Percentiles rank a stretch among this genome's conserved stretches.
Conservation (phyloP, 129 eudicot genomes). For the Deinandra increscens region DNA sequence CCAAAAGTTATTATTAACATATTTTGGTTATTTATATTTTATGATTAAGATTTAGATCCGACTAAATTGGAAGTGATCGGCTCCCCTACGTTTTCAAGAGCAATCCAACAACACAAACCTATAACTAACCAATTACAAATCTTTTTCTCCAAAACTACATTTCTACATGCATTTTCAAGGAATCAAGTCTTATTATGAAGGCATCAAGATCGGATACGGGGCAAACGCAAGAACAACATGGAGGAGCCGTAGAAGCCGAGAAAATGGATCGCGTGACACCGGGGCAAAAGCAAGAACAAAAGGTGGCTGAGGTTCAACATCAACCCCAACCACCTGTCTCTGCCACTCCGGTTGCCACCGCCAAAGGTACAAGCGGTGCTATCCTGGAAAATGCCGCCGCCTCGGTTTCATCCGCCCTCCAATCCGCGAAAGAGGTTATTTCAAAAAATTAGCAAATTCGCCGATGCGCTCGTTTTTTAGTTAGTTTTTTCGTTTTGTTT, state of each 20-base stretch:
- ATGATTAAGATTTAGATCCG: constrained; percentile 6
- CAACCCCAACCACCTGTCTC: constrained; percentile 22
- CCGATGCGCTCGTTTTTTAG: background rate
- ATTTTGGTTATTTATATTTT: background rate
- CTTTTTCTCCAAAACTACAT: constrained; percentile 9
- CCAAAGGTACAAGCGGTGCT: constrained; percentile 41
- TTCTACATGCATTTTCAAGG: background rate
- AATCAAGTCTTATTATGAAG: constrained; percentile 23
- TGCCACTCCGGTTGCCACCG: constrained; percentile 18
- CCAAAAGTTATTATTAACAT: background rate
- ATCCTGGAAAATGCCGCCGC: constrained; percentile 65
- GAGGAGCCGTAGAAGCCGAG: constrained; percentile 4
- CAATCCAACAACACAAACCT: constrained; percentile 25
- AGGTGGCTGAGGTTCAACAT: constrained; percentile 28
- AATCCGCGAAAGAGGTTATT: constrained; percentile 57
- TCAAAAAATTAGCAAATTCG: constrained; percentile 31
- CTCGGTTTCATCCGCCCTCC: constrained; percentile 55
- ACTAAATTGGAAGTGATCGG: background rate
- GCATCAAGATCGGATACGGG: constrained; percentile 12
- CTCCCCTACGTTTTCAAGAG: constrained; percentile 27
- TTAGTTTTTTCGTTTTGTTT: background rate
- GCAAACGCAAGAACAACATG: constrained; percentile 19
- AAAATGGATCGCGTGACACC: constrained; percentile 35
- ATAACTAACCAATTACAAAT: constrained; percentile 21
- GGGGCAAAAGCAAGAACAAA: constrained; percentile 36